A percentile compares a stretch with the other conserved stretches of the same genome.
Conservation (phyloP, 345 rosid genomes). For the Hypericum androsaemum region DNA sequence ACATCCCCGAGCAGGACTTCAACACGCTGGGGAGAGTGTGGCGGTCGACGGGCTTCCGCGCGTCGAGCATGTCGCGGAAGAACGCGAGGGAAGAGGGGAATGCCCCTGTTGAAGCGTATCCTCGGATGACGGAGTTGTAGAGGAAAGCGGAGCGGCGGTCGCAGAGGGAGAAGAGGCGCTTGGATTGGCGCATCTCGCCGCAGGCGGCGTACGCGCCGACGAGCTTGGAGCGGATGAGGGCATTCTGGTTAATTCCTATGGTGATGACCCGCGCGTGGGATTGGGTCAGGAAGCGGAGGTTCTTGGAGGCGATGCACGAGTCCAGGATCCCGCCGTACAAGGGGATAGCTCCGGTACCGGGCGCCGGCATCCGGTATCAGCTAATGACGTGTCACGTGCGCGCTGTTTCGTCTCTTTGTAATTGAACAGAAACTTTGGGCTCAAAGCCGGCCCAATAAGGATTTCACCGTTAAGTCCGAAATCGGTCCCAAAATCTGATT, state of each 20-base stretch:
- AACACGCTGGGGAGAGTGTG: slow-evolving; percentile 30
- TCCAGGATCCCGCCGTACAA: slow-evolving; percentile 17
- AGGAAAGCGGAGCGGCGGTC: slow-evolving; percentile 25
- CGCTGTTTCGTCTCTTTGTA: too few relatives aligned
- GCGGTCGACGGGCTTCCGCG: slow-evolving; percentile 16
- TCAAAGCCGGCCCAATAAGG: too few relatives aligned
- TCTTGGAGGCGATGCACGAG: slow-evolving; percentile 12
- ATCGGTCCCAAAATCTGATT: too few relatives aligned
- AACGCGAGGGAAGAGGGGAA: slow-evolving; percentile 22
- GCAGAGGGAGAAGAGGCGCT: slow-evolving; percentile 23
- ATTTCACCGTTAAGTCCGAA: too few relatives aligned
- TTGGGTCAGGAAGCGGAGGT: slow-evolving; percentile 15
- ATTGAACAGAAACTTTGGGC: too few relatives aligned
- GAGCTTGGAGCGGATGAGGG: slow-evolving; percentile 25
- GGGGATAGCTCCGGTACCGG: slow-evolving; percentile 3
- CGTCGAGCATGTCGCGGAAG: slow-evolving; percentile 23
- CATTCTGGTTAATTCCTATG: slow-evolving; percentile 11
- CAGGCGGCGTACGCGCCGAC: slow-evolving; percentile 31
- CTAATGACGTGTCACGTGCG: too few relatives aligned
- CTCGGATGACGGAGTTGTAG: slow-evolving; percentile 30
- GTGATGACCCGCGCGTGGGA: slow-evolving; percentile 25
- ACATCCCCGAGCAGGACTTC: slow-evolving; percentile 24
- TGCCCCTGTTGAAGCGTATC: slow-evolving; percentile 21
- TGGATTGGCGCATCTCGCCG: slow-evolving; percentile 22
- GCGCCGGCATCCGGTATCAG: too few relatives aligned